Percentiles rank a stretch among this genome's conserved stretches.
Conservation (phyloP, 1,284 basidiomycete genomes). For the Coniferiporia weirii region DNA sequence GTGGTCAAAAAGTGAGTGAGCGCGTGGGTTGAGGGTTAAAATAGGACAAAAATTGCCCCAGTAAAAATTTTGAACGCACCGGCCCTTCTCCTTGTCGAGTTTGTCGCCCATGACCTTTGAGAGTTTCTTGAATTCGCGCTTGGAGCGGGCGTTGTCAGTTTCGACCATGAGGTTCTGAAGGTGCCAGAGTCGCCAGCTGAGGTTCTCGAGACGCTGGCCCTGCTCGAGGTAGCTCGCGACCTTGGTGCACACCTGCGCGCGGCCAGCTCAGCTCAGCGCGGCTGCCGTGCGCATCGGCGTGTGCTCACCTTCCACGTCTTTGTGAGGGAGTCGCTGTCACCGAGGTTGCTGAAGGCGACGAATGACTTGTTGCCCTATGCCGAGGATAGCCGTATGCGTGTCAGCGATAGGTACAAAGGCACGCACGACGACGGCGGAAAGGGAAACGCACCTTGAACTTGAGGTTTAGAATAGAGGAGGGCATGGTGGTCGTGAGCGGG, state of each 20-base stretch:
- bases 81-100: constrained; percentile 81
- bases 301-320: constrained; percentile 75
- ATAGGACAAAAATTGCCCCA: neutral
- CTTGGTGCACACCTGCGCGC: constrained; percentile 69
- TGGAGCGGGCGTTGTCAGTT: constrained; percentile 77
- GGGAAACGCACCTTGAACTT: constrained; percentile 66
- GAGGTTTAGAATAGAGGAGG: constrained; percentile 73
- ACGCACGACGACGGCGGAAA: neutral
- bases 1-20: neutral
- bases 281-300: neutral
- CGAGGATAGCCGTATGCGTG: neutral
- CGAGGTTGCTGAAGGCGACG: constrained; percentile 80
- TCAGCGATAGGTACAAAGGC: neutral
- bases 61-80: constrained; percentile 40
- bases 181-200: constrained; percentile 84
- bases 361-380: constrained; percentile 84
- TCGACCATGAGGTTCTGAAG: constrained; percentile 84
- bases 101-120: constrained; percentile 82
- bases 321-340: constrained; percentile 74
- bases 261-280: neutral
- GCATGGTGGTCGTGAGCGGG: constrained; percentile 10
- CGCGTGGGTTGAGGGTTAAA: constrained; percentile 14
- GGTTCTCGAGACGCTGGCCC: constrained; percentile 80
- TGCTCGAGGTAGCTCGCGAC: constrained; percentile 82
- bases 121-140: constrained; percentile 81